Evolutionary conservation across 495 filamentous ascomycete genomes (phyloP).

Genomic region (Xylaria flabelliformis): DNA sequence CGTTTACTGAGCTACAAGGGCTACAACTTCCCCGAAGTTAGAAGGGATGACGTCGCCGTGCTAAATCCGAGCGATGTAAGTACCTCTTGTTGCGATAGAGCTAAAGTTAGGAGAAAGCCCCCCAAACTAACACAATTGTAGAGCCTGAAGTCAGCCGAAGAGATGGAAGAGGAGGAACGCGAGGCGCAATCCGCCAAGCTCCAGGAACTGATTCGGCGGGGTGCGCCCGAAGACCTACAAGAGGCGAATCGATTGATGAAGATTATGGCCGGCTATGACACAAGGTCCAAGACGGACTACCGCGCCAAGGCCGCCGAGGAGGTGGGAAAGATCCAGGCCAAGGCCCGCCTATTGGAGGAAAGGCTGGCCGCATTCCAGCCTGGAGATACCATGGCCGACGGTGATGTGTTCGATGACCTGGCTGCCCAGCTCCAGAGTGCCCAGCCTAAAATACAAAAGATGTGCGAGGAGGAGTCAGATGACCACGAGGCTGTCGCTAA

Average conservation of each 20-base stretch:
- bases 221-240: constrained; percentile 88
- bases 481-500: constrained; percentile 96
- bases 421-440: constrained; percentile 90
- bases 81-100: neutral
- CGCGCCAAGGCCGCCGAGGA: constrained; percentile 97
- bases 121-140: constrained; percentile 42
- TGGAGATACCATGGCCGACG: constrained; percentile 83
- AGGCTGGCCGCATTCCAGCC: constrained; percentile 83
- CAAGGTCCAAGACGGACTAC: constrained; percentile 93
- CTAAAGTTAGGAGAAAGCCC: neutral
- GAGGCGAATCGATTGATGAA: constrained; percentile 98
- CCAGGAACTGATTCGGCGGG: constrained; percentile 93
- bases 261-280: constrained; percentile 97
- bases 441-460: constrained; percentile 97
- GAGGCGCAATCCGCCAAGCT: constrained; percentile 96
- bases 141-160: constrained; percentile 95
- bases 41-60: constrained; percentile 93
- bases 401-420: constrained; percentile 95
- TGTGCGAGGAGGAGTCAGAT: constrained; percentile 98
- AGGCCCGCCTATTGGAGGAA: constrained; percentile 90
- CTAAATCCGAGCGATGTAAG: constrained; percentile 96
- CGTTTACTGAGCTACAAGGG: constrained; percentile 94
- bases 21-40: constrained; percentile 90
- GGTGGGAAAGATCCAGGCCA: constrained; percentile 89
- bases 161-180: constrained; percentile 97